A percentile compares a stretch with the other conserved stretches of the same genome.
These are phyloP conservation scores for Suillus discolor DNA, from an alignment of 768 basidiomycete genomes.

Conservation along the genomic window DNA sequence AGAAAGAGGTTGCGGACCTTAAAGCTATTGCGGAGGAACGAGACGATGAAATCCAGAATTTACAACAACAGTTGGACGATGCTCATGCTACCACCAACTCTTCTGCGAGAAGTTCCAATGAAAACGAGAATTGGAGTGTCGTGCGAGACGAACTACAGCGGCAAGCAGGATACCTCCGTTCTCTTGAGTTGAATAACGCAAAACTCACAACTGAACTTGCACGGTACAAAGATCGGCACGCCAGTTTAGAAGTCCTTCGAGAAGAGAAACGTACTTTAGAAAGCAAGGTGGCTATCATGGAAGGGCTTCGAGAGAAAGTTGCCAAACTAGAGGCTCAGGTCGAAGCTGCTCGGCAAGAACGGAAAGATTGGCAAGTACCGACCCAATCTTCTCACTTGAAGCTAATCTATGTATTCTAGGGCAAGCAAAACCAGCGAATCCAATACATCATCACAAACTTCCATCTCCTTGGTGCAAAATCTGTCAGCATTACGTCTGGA, in stretches of 20 bases:
- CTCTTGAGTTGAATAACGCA: conserved; percentile 60
- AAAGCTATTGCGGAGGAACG: conserved; percentile 45
- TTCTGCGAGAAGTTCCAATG: conserved; percentile 26
- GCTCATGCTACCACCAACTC: conserved; percentile 39
- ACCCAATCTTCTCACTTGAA: conserved; percentile 5
- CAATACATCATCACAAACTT: conserved; percentile 44
- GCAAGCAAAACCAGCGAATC: conserved; percentile 37
- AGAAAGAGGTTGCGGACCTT: conserved; percentile 48
- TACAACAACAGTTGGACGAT: conserved; percentile 54
- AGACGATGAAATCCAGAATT: conserved; percentile 38
- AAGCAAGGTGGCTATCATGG: conserved; percentile 48
- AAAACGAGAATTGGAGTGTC: conserved; percentile 61
- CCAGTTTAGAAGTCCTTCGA: conserved; percentile 66
- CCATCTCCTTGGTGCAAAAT: conserved; percentile 57
- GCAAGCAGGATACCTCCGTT: conserved; percentile 61
- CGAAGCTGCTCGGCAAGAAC: conserved; percentile 57
- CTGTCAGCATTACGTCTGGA: conserved; percentile 62
- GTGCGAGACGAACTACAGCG: conserved; percentile 70
- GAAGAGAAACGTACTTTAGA: conserved; percentile 76
- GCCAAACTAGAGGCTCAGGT: conserved; percentile 65
- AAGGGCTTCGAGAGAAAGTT: conserved; percentile 57
- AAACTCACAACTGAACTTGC: conserved; percentile 56
- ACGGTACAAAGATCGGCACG: conserved; percentile 54
- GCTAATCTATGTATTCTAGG: conserved; percentile 29
- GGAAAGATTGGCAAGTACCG: conserved; percentile 55